Percentiles rank a stretch among this genome's conserved stretches.
Conservation (phyloP, 345 rosid species). For the Populus alba region DNA sequence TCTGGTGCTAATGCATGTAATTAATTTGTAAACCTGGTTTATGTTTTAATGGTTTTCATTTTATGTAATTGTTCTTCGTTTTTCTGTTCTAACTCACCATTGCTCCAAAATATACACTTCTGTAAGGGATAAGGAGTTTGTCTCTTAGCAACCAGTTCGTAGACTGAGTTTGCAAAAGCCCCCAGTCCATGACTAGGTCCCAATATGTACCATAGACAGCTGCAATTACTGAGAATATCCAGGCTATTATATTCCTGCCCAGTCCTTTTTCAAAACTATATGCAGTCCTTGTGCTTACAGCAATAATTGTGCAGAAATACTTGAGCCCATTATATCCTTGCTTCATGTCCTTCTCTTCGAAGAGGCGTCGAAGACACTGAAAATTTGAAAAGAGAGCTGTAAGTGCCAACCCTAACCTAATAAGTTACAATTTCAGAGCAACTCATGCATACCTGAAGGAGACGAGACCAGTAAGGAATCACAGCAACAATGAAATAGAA, state of each 20-base stretch:
- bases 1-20: neutral
- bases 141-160: slow-evolving; percentile 19
- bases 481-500: slow-evolving; percentile 49
- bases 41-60: neutral
- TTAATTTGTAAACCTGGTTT: neutral
- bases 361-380: slow-evolving; percentile 45
- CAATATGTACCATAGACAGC: slow-evolving; percentile 7
- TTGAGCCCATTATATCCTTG: slow-evolving; percentile 12
- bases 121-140: slow-evolving; percentile 17
- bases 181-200: slow-evolving; percentile 21
- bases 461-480: slow-evolving; percentile 49
- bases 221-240: slow-evolving; percentile 6
- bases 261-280: neutral
- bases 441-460: slow-evolving; percentile 41
- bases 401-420: no score
- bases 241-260: neutral
- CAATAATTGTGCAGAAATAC: slow-evolving; percentile 7
- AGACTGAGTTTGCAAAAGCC: slow-evolving; percentile 8
- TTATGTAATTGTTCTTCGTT: neutral
- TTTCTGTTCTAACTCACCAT: neutral
- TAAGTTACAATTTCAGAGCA: no score
- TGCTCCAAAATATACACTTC: slow-evolving; percentile 3
- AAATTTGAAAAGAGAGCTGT: neutral
- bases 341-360: slow-evolving; percentile 36
- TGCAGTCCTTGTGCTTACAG: slow-evolving; percentile 6